phyloP scores from a whole-genome alignment of 2,329 filamentous ascomycete genomes.

The Colletotrichum melonis region DNA sequence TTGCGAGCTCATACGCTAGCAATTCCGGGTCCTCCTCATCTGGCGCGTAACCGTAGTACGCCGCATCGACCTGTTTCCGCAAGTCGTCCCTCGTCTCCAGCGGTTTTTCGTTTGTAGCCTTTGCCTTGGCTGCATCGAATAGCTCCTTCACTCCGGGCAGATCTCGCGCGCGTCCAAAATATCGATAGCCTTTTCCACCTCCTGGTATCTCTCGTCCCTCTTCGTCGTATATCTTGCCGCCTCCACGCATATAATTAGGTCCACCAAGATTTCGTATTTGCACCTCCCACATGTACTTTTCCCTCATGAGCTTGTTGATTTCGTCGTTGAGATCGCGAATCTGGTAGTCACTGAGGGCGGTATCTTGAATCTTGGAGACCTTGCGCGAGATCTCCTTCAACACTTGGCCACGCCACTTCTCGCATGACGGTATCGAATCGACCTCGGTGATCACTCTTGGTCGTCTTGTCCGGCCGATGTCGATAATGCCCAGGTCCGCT shows the following conservation, averaged over 20 bases:
- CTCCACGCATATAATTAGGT: conserved; percentile 92
- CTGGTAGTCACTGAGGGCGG: conserved; percentile 92
- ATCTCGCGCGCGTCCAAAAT: conserved; percentile 91
- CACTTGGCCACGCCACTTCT: conserved; percentile 98
- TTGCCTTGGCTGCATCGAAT: conserved; percentile 78
- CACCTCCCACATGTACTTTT: conserved; percentile 99
- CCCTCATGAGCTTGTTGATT: conserved; percentile 98
- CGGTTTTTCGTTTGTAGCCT: conserved; percentile 69
- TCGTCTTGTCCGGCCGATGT: conserved; percentile 87
- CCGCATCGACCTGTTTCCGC: conserved; percentile 84
- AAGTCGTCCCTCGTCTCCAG: conserved; percentile 77
- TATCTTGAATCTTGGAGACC: conserved; percentile 94
- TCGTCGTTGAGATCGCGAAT: conserved; percentile 98
- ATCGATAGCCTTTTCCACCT: conserved; percentile 91
- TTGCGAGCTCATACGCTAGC: conserved; percentile 82
- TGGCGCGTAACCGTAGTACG: conserved; percentile 94
- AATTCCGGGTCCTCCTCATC: conserved; percentile 90
- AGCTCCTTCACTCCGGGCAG: conserved; percentile 96
- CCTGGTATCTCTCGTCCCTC: conserved; percentile 76
- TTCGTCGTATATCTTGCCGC: conserved; percentile 78
- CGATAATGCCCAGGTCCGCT: conserved; percentile 94
- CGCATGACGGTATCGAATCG: conserved; percentile 84
- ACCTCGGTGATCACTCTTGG: conserved; percentile 92
- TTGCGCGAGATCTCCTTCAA: conserved; percentile 98
- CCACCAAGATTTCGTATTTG: conserved; percentile 96